phyloP scores from a whole-genome alignment of 192 early-diverging fungal genomes.

The Coemansia sp. region DNA sequence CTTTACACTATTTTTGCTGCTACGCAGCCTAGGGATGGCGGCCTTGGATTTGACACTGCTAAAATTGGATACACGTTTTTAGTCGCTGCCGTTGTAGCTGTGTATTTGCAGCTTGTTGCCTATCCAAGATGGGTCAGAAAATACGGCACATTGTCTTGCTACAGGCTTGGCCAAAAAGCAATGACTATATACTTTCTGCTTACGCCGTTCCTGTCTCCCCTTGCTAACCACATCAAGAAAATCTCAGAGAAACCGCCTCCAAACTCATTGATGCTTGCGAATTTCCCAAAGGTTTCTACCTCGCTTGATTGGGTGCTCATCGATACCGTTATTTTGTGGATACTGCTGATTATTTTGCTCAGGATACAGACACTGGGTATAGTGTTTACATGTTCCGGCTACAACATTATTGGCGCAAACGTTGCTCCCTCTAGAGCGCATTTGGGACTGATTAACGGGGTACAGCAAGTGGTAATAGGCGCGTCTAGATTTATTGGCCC shows the following conservation, averaged over 20 bases:
- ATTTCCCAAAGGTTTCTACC: neutral
- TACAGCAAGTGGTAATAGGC: neutral
- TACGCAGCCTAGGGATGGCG: conserved; percentile 39
- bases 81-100: conserved; percentile 29
- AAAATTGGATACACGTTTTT: conserved; percentile 56
- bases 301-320: neutral
- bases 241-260: neutral
- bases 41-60: conserved; percentile 52
- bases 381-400: conserved; percentile 4
- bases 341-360: conserved; percentile 9
- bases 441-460: conserved; percentile 18
- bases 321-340: conserved; percentile 10
- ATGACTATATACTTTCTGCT: conserved; percentile 9
- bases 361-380: neutral
- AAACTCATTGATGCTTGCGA: neutral
- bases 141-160: conserved; percentile 50
- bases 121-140: conserved; percentile 48
- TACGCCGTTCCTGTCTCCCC: conserved; percentile 16
- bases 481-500: conserved; percentile 9
- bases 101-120: conserved; percentile 53
- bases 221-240: conserved; percentile 10
- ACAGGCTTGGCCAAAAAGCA: conserved; percentile 25
- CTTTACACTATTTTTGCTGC: conserved; percentile 50
- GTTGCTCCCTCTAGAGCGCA: neutral
- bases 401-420: conserved; percentile 8